A percentile compares a stretch with the other conserved stretches of the same genome.
Conservation (phyloP, 1,284 basidiomycete species). For the Ustilago esculenta region DNA sequence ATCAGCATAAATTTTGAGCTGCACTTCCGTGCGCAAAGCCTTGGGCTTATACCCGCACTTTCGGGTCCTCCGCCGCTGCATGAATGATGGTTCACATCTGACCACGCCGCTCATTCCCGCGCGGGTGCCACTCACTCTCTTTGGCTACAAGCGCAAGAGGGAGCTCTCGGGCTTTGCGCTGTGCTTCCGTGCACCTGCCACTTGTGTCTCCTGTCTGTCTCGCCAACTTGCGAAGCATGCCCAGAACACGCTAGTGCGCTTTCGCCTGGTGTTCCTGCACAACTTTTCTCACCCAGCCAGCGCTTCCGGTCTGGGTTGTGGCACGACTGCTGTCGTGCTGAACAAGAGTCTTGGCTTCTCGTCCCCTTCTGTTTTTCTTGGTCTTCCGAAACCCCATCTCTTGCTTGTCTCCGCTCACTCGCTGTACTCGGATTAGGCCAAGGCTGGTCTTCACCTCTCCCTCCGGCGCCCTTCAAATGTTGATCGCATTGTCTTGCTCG, state of each 20-base stretch:
- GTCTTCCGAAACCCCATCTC: too few species aligned
- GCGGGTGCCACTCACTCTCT: background rate
- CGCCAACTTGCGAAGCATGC: slow-evolving; percentile 4
- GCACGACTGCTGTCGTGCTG: too few species aligned
- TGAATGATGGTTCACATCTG: slow-evolving; percentile 21
- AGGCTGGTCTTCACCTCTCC: too few species aligned
- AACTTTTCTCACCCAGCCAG: too few species aligned
- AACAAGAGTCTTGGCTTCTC: too few species aligned
- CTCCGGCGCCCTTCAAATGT: too few species aligned
- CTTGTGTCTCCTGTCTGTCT: slow-evolving; percentile 4
- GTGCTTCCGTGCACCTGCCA: background rate
- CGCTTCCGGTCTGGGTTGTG: too few species aligned
- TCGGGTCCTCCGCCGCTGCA: slow-evolving; percentile 23
- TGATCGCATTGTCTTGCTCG: too few species aligned
- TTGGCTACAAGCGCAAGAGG: background rate
- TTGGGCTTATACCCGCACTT: slow-evolving; percentile 13
- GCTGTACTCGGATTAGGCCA: too few species aligned
- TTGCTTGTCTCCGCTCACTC: too few species aligned
- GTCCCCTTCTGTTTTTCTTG: too few species aligned
- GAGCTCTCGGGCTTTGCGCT: slow-evolving; percentile 1
- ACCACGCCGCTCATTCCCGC: slow-evolving; percentile 29
- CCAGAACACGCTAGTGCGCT: background rate
- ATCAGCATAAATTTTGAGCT: slow-evolving; percentile 1
- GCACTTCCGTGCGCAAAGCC: background rate
- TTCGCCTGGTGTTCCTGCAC: background rate